phyloP scores from a whole-genome alignment of 768 basidiomycete species.

The Leucogyrophana mollusca region DNA sequence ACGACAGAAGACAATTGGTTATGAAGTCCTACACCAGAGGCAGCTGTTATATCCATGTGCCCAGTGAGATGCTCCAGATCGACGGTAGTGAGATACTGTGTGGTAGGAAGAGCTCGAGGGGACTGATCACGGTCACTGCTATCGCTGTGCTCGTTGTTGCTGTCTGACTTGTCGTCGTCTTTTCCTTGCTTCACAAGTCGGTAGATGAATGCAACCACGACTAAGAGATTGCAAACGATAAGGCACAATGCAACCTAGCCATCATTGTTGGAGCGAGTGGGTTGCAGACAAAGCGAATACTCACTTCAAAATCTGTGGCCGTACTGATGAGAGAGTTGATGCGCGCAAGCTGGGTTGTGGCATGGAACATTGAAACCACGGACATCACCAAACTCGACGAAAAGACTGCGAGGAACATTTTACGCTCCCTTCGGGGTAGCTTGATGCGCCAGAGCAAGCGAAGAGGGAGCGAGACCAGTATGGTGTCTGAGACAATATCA shows the following conservation, averaged over 20 bases:
- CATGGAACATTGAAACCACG: conserved; percentile 8
- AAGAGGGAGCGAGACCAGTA: conserved; percentile 7
- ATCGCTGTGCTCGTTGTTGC: not conserved
- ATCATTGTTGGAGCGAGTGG: not conserved
- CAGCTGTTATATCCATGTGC: not conserved
- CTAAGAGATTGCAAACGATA: not conserved
- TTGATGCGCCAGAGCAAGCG: conserved; percentile 14
- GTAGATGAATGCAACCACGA: not conserved
- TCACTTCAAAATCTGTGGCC: not conserved
- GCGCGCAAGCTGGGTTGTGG: conserved; percentile 1
- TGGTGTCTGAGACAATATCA: conserved; percentile 4
- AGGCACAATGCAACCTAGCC: not conserved
- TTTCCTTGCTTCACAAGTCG: not conserved
- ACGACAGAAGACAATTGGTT: too few species aligned
- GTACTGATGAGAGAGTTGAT: not conserved
- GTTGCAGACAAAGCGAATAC: not conserved
- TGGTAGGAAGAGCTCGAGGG: too few species aligned
- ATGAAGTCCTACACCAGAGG: too few species aligned
- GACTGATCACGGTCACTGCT: not conserved
- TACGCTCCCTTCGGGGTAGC: conserved; percentile 10
- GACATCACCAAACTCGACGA: conserved; percentile 11
- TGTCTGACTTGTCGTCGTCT: not conserved
- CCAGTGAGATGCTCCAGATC: not conserved
- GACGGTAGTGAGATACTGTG: not conserved
- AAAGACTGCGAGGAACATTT: conserved; percentile 11